These are phyloP conservation scores for Bipolaris sorokiniana DNA, from an alignment of 2,329 filamentous ascomycete genomes.

Conservation along the genomic window DNA sequence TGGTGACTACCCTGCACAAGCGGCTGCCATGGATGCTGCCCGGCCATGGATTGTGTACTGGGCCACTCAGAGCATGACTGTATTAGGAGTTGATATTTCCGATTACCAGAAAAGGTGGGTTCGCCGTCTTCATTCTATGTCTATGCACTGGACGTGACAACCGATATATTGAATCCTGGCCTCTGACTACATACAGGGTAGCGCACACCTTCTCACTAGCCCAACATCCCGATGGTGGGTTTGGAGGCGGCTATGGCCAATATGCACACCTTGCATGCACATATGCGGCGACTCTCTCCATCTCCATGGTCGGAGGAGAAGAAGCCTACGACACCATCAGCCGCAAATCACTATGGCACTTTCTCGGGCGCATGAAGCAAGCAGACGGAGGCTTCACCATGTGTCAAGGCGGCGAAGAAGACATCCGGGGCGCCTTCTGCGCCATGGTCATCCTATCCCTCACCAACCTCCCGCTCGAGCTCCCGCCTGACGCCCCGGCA, in stretches of 20 bases:
- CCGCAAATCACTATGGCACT: slow-evolving; percentile 86
- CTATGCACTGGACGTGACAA: neutral
- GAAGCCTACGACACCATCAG: slow-evolving; percentile 78
- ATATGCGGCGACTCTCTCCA: slow-evolving; percentile 80
- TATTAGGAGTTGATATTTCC: slow-evolving; percentile 76
- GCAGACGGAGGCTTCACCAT: slow-evolving; percentile 88
- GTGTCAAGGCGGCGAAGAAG: slow-evolving; percentile 84
- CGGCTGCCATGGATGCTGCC: slow-evolving; percentile 80
- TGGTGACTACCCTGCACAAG: slow-evolving; percentile 69
- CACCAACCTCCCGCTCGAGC: slow-evolving; percentile 79
- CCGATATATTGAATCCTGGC: neutral
- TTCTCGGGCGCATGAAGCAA: slow-evolving; percentile 86
- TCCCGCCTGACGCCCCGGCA: slow-evolving; percentile 75
- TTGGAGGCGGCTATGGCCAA: slow-evolving; percentile 93
- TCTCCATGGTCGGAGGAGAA: slow-evolving; percentile 78
- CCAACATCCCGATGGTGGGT: slow-evolving; percentile 84
- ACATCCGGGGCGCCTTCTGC: slow-evolving; percentile 93
- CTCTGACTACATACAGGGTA: slow-evolving; percentile 54
- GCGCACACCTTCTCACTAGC: slow-evolving; percentile 77
- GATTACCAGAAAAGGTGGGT: slow-evolving; percentile 68
- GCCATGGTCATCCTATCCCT: slow-evolving; percentile 83
- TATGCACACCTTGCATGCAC: slow-evolving; percentile 85
- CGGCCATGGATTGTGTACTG: slow-evolving; percentile 96
- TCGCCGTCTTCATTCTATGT: neutral
- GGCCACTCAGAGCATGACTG: slow-evolving; percentile 75